Evolutionary conservation across 371 early-diverging fungal species (phyloP).

Genomic region (Apophysomyces sp.): DNA sequence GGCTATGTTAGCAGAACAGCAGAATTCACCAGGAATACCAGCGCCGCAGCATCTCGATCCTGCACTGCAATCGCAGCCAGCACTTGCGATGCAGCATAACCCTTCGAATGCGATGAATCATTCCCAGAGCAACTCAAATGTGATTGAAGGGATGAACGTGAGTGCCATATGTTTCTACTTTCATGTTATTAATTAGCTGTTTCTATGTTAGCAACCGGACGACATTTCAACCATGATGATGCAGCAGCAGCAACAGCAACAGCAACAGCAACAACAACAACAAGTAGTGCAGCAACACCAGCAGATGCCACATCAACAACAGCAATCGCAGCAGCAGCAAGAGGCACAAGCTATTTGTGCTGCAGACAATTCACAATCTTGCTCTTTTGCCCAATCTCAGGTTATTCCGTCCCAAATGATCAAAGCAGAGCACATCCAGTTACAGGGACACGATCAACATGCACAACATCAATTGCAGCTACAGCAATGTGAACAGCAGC

Average conservation of each 20-base stretch:
- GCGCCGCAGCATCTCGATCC: neutral
- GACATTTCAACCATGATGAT: neutral
- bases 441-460: neutral
- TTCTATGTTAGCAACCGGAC: neutral
- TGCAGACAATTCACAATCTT: neutral
- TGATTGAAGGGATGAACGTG: neutral
- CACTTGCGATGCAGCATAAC: neutral
- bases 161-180: neutral
- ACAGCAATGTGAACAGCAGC: constrained; percentile 3
- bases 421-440: neutral
- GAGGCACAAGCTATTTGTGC: neutral
- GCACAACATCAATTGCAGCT: neutral
- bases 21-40: neutral
- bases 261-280: neutral
- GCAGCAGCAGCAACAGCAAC: neutral
- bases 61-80: neutral
- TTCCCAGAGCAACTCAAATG: neutral
- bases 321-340: too few species aligned
- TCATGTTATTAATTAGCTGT: neutral
- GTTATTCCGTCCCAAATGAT: neutral
- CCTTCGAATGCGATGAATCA: neutral
- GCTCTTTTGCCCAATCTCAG: neutral
- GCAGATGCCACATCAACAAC: neutral
- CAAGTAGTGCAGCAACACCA: neutral
- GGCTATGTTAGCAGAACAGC: neutral